Percentiles rank a stretch among this genome's conserved stretches.
Conservation (phyloP, 805 yeast species). For the Saccharomycopsis olivae region DNA sequence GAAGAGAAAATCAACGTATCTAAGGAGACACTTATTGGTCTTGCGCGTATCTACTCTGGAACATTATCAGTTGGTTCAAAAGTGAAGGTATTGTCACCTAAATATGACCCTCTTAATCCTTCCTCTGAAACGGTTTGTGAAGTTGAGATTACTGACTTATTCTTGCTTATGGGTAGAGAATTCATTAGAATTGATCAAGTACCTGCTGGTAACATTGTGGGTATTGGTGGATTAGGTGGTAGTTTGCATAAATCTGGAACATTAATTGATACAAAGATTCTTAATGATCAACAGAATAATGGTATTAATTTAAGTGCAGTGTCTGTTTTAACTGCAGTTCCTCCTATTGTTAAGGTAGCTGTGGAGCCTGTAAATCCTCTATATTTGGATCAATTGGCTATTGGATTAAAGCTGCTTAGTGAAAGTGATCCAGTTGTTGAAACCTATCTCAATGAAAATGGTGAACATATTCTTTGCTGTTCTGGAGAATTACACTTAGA, state of each 20-base stretch:
- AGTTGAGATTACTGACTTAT: constrained; percentile 58
- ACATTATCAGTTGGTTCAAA: constrained; percentile 64
- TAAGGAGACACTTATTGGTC: constrained; percentile 71
- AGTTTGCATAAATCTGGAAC: constrained; percentile 83
- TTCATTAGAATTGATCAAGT: constrained; percentile 65
- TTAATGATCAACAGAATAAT: constrained; percentile 16
- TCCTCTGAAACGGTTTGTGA: constrained; percentile 39
- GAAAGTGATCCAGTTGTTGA: constrained; percentile 94
- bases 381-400: constrained; percentile 62
- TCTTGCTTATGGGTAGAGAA: constrained; percentile 87
- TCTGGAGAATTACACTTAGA: constrained; percentile 97
- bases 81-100: constrained; percentile 74
- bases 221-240: constrained; percentile 83
- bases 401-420: constrained; percentile 68
- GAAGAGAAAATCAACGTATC: constrained; percentile 20
- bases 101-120: constrained; percentile 60
- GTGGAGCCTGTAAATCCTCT: constrained; percentile 88
- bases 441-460: constrained; percentile 74
- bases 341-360: constrained; percentile 91
- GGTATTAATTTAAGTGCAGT: constrained; percentile 76
- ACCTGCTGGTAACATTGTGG: constrained; percentile 93
- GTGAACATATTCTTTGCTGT: constrained; percentile 87
- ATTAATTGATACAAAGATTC: constrained; percentile 41
- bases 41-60: constrained; percentile 85
- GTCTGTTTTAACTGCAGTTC: constrained; percentile 43